Percentiles rank a stretch among this genome's conserved stretches.
phyloP scores from a whole-genome alignment of 441 rosid genomes.

The Iberis amara region DNA sequence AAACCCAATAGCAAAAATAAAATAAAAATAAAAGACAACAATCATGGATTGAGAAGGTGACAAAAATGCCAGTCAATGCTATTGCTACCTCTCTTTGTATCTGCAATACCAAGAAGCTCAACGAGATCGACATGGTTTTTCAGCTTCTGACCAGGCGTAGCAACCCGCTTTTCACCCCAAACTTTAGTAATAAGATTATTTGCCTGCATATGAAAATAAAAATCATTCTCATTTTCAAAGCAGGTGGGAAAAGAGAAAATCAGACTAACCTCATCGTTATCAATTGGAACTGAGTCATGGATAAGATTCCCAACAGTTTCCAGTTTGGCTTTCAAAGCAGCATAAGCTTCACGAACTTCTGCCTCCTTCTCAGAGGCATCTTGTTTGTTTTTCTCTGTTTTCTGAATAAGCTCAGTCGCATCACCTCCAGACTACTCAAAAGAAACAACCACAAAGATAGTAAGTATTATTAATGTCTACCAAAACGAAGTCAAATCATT shows the following conservation, averaged over 20 bases:
- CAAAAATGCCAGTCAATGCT: slow-evolving; percentile 4
- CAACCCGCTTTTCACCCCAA: slow-evolving; percentile 57
- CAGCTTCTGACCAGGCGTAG: slow-evolving; percentile 39
- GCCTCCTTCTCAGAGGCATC: slow-evolving; percentile 45
- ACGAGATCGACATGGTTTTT: slow-evolving; percentile 91
- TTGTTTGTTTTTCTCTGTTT: slow-evolving; percentile 50
- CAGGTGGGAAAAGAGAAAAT: not conserved
- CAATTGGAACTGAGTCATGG: slow-evolving; percentile 74
- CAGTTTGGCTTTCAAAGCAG: slow-evolving; percentile 50
- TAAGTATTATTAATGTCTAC: not conserved
- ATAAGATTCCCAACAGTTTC: slow-evolving; percentile 70
- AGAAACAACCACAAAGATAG: slow-evolving; percentile 1
- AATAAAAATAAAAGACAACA: no score
- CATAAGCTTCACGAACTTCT: slow-evolving; percentile 58
- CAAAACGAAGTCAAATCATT: not conserved
- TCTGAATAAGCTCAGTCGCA: slow-evolving; percentile 53
- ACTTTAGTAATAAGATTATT: slow-evolving; percentile 53
- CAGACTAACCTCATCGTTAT: slow-evolving; percentile 58
- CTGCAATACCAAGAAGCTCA: slow-evolving; percentile 78
- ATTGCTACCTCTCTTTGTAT: slow-evolving; percentile 58
- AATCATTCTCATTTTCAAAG: not conserved
- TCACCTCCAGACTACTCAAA: slow-evolving; percentile 41
- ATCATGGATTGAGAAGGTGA: not conserved
- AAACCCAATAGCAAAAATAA: not conserved
- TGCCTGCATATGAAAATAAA: slow-evolving; percentile 39